Evolutionary conservation across 139 green algal species (phyloP).

Genomic region (Yamagishiella unicocca): DNA sequence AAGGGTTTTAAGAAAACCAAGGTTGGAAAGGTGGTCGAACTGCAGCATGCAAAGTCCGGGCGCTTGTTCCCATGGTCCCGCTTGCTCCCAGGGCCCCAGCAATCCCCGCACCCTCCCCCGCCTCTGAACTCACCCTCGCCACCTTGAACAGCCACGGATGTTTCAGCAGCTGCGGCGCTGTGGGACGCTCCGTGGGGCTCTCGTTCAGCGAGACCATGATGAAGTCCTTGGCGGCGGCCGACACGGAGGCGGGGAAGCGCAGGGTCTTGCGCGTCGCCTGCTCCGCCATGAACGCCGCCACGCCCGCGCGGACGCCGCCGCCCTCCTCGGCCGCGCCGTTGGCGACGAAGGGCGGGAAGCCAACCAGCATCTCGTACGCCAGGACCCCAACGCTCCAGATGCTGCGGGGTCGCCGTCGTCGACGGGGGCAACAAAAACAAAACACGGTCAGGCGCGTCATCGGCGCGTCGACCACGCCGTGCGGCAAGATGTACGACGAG

Average conservation of each 20-base stretch:
- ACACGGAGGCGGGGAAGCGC: constrained; percentile 27
- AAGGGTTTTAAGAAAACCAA: background rate
- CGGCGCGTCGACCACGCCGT: too few relatives aligned
- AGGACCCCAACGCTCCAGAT: constrained; percentile 38
- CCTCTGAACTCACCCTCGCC: background rate
- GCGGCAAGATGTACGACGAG: too few relatives aligned
- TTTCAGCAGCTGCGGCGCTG: constrained; percentile 7
- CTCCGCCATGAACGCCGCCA: background rate
- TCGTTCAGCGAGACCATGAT: constrained; percentile 1
- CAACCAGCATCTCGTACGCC: constrained; percentile 45
- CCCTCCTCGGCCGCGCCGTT: background rate
- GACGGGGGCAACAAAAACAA: background rate
- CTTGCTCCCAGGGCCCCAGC: background rate
- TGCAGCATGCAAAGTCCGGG: background rate
- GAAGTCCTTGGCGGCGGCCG: constrained; percentile 22
- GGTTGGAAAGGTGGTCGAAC: background rate
- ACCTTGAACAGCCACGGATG: constrained; percentile 27
- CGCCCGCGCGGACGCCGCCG: background rate
- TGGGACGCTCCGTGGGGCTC: constrained; percentile 17
- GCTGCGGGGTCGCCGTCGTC: background rate
- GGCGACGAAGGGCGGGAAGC: constrained; percentile 31
- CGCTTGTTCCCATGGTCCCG: background rate
- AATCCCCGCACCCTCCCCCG: too few relatives aligned
- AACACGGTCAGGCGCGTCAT: too few relatives aligned
- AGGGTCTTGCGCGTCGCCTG: background rate